Conservation (phyloP, 1,284 basidiomycete species). For the Cutaneotrichosporon cyanovorans region DNA sequence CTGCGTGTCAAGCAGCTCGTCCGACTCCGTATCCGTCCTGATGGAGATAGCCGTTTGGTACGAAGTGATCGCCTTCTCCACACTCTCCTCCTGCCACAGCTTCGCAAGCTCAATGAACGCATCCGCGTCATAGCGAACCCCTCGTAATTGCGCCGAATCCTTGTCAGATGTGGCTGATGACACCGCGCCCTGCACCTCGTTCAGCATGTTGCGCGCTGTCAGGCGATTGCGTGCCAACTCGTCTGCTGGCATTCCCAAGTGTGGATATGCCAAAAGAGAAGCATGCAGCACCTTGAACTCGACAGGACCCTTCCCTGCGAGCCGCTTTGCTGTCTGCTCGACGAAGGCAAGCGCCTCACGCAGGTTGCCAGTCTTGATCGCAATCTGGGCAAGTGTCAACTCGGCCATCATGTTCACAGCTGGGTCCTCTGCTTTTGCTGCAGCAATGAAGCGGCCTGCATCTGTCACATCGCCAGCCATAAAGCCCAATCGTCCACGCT, state of each 20-base stretch:
- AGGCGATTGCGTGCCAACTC: conserved; percentile 64
- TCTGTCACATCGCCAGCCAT: conserved; percentile 55
- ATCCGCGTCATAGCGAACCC: conserved; percentile 66
- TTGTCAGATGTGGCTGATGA: conserved; percentile 45
- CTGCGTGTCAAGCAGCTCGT: conserved; percentile 4
- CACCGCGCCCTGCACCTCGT: conserved; percentile 62
- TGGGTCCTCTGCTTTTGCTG: conserved; percentile 64
- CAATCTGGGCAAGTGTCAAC: conserved; percentile 77
- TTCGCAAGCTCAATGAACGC: conserved; percentile 79
- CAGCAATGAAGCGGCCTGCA: conserved; percentile 65
- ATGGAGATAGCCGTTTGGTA: conserved; percentile 59
- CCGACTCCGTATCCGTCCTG: conserved; percentile 42
- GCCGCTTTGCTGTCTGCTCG: conserved; percentile 56
- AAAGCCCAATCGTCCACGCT: conserved; percentile 69
- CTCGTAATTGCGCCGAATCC: conserved; percentile 49
- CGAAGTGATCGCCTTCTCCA: conserved; percentile 63
- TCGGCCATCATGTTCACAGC: conserved; percentile 61
- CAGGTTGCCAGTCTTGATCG: conserved; percentile 69
- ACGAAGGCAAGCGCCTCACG: conserved; percentile 60
- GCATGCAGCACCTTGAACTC: conserved; percentile 85
- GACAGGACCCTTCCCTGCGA: conserved; percentile 46
- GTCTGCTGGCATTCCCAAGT: conserved; percentile 64
- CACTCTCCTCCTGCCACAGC: conserved; percentile 72
- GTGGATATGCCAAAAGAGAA: conserved; percentile 69
- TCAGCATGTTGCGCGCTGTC: conserved; percentile 71